phyloP scores from a whole-genome alignment of 1,284 basidiomycete species.

The Heterobasidion occidentale region DNA sequence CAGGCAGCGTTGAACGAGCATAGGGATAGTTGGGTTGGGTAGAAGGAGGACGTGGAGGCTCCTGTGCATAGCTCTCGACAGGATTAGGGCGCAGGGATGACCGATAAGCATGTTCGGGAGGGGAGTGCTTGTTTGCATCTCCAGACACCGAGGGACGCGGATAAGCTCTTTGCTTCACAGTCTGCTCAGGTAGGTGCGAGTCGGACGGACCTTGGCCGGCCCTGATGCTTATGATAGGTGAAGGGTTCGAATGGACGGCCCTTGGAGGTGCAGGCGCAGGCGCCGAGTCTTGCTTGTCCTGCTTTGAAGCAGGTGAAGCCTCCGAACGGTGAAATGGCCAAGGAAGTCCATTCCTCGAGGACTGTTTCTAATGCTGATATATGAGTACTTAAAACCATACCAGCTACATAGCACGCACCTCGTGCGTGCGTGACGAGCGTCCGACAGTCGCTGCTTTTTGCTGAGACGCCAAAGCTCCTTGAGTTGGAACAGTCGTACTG shows the following conservation, averaged over 20 bases:
- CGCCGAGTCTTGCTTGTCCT: conserved; percentile 1
- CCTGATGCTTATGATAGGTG: conserved; percentile 9
- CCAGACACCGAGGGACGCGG: not conserved
- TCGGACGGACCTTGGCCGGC: conserved; percentile 13
- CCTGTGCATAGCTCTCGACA: not conserved
- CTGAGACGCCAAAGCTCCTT: not conserved
- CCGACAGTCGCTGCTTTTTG: not conserved
- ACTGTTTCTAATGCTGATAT: not conserved
- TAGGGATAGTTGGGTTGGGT: not conserved
- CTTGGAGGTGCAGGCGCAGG: not conserved
- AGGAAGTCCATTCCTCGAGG: not conserved
- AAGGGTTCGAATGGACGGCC: not conserved
- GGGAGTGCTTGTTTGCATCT: not conserved
- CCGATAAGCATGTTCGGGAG: not conserved
- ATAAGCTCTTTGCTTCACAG: not conserved
- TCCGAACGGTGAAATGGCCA: conserved; percentile 5
- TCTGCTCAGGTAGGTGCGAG: not conserved
- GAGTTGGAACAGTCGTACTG: not conserved
- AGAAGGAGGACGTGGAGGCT: not conserved
- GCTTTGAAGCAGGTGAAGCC: conserved; percentile 4
- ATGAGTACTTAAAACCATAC: not conserved
- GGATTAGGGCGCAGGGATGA: not conserved
- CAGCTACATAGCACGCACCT: conserved; percentile 7
- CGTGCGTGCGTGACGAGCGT: conserved; percentile 4
- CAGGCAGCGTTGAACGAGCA: not conserved